Evolutionary conservation across 176 grass and related monocot genomes (phyloP).

Genomic region (Typha latifolia): DNA sequence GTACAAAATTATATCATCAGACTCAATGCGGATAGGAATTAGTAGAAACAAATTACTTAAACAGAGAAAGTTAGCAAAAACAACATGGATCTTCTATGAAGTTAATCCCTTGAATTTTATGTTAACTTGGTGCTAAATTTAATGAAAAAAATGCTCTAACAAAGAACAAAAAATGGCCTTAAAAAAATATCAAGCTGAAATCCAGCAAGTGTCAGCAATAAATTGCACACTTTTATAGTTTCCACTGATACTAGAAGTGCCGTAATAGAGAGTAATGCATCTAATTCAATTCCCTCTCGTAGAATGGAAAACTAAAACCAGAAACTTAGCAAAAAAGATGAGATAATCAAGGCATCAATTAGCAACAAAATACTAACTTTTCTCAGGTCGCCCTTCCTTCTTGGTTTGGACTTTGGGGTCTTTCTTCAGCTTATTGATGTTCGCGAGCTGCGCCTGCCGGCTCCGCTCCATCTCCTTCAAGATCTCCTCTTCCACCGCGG

Average conservation of each 20-base stretch:
- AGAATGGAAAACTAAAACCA: neutral
- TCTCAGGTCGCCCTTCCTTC: neutral
- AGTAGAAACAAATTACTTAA: neutral
- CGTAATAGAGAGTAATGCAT: too few species aligned
- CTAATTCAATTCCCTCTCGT: too few species aligned
- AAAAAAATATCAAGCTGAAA: too few species aligned
- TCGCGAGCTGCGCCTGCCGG: slow-evolving; percentile 10
- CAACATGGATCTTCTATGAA: neutral
- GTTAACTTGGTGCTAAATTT: neutral
- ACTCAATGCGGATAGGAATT: neutral
- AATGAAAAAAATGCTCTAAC: neutral
- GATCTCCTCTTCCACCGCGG: slow-evolving; percentile 45
- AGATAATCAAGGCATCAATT: neutral
- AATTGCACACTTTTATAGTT: too few species aligned
- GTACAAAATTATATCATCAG: neutral
- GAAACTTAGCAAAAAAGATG: neutral
- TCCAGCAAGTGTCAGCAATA: too few species aligned
- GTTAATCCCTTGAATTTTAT: neutral
- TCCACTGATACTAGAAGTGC: too few species aligned
- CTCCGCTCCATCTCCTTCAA: slow-evolving; percentile 46
- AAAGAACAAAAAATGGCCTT: neutral
- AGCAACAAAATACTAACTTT: neutral
- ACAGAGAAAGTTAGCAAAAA: neutral
- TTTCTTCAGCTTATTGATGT: slow-evolving; percentile 12
- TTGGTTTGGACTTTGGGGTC: neutral